Conservation (phyloP, 495 filamentous ascomycete genomes). For the Penicillium taxi region DNA sequence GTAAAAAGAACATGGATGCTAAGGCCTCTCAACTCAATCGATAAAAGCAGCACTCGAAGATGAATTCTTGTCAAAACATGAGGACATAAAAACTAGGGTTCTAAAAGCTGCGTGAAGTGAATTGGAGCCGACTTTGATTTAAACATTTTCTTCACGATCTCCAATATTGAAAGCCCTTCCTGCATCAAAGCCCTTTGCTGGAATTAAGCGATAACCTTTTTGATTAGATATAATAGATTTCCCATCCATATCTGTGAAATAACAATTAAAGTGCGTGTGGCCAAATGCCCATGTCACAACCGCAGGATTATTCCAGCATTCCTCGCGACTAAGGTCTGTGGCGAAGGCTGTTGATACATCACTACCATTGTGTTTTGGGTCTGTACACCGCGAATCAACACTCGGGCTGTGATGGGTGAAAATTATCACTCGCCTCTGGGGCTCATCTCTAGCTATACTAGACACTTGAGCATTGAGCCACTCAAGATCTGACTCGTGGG, state of each 20-base stretch:
- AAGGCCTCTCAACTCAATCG: no score
- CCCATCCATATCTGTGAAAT: slow-evolving; percentile 14
- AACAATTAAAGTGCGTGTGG: slow-evolving; percentile 42
- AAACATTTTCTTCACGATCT: not conserved
- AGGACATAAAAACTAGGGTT: no score
- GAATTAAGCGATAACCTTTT: slow-evolving; percentile 15
- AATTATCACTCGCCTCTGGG: slow-evolving; percentile 22
- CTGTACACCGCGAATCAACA: slow-evolving; percentile 15
- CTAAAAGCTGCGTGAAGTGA: no score
- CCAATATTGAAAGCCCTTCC: slow-evolving; percentile 6
- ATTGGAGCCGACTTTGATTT: no score
- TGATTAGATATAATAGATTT: slow-evolving; percentile 15
- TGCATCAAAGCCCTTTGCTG: slow-evolving; percentile 8
- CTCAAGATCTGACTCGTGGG: slow-evolving; percentile 18
- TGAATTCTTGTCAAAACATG: no score
- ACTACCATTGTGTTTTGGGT: slow-evolving; percentile 27
- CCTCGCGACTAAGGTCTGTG: slow-evolving; percentile 30
- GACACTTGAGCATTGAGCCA: slow-evolving; percentile 36
- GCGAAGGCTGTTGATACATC: slow-evolving; percentile 24
- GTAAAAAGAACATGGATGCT: no score
- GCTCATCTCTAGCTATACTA: slow-evolving; percentile 11
- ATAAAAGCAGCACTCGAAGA: no score
- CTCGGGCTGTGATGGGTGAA: slow-evolving; percentile 40
- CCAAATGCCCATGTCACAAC: slow-evolving; percentile 41
- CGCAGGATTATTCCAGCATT: slow-evolving; percentile 26